phyloP scores from a whole-genome alignment of 768 basidiomycete species.

The Gymnopilus dilepis region DNA sequence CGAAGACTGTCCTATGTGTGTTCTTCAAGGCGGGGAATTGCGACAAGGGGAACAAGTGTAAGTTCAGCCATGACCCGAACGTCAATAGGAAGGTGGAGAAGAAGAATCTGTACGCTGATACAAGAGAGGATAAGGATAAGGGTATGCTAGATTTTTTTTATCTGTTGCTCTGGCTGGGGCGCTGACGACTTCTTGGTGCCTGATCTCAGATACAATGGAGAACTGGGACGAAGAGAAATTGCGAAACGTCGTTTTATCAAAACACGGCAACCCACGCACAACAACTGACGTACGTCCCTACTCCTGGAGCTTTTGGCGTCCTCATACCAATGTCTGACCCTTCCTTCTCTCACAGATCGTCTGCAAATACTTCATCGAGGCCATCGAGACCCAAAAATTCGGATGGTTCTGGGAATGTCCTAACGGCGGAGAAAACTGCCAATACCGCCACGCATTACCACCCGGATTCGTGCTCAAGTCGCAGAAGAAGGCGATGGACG shows the following conservation, averaged over 20 bases:
- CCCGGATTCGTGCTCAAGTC: slow-evolving; percentile 96
- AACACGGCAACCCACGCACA: slow-evolving; percentile 89
- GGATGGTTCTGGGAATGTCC: slow-evolving; percentile 98
- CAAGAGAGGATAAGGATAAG: slow-evolving; percentile 75
- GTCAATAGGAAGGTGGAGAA: slow-evolving; percentile 93
- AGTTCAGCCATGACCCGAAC: slow-evolving; percentile 94
- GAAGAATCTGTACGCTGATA: slow-evolving; percentile 93
- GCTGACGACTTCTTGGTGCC: neutral
- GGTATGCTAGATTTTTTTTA: slow-evolving; percentile 48
- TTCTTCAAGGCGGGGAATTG: slow-evolving; percentile 93
- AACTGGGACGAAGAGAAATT: slow-evolving; percentile 97
- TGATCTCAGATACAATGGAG: slow-evolving; percentile 99
- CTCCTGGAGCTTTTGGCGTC: neutral
- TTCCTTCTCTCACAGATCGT: slow-evolving; percentile 69
- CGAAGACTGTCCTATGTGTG: slow-evolving; percentile 91
- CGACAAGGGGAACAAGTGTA: slow-evolving; percentile 95
- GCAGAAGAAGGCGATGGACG: slow-evolving; percentile 89
- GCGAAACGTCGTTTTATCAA: slow-evolving; percentile 82
- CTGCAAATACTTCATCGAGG: slow-evolving; percentile 96
- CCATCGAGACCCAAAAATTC: slow-evolving; percentile 92
- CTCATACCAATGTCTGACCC: neutral
- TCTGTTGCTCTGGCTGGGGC: neutral
- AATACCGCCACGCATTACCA: slow-evolving; percentile 94
- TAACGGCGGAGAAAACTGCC: slow-evolving; percentile 86
- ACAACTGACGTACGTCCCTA: slow-evolving; percentile 79